These are phyloP conservation scores for Quercus tomentella DNA, from an alignment of 331 rosid species.

Conservation along the genomic window DNA sequence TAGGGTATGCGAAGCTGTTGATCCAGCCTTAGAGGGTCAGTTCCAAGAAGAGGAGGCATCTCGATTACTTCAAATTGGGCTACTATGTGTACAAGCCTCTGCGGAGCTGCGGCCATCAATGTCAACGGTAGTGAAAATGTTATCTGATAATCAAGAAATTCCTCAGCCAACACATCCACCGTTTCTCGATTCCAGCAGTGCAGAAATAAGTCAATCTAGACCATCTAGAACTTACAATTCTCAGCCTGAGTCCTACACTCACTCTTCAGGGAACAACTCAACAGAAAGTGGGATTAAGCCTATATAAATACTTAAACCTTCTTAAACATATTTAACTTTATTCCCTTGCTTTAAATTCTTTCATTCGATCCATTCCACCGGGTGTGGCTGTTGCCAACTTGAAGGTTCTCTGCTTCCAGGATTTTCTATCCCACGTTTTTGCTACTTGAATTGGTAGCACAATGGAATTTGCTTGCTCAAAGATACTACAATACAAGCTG, in stretches of 20 bases:
- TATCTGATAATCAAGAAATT: conserved; percentile 34
- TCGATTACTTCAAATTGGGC: conserved; percentile 56
- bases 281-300: conserved; percentile 52
- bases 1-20: conserved; percentile 41
- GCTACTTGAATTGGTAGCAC: neutral
- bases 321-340: conserved; percentile 21
- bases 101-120: conserved; percentile 67
- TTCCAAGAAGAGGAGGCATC: conserved; percentile 42
- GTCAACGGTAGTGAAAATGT: conserved; percentile 60
- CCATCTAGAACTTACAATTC: conserved; percentile 12
- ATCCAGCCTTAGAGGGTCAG: conserved; percentile 39
- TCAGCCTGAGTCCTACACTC: conserved; percentile 23
- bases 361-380: neutral
- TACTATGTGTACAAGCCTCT: conserved; percentile 74
- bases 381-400: neutral
- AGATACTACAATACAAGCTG: neutral
- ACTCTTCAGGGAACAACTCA: conserved; percentile 42
- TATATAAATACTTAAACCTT: conserved; percentile 29
- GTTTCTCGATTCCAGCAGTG: conserved; percentile 35
- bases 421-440: neutral
- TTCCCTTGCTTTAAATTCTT: neutral
- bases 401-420: neutral
- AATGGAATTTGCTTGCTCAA: neutral
- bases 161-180: conserved; percentile 74
- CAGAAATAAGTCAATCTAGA: conserved; percentile 16